A percentile compares a stretch with the other conserved stretches of the same genome.
These are phyloP conservation scores for Fusarium succisae DNA, from an alignment of 2,329 filamentous ascomycete species.

Conservation along the genomic window DNA sequence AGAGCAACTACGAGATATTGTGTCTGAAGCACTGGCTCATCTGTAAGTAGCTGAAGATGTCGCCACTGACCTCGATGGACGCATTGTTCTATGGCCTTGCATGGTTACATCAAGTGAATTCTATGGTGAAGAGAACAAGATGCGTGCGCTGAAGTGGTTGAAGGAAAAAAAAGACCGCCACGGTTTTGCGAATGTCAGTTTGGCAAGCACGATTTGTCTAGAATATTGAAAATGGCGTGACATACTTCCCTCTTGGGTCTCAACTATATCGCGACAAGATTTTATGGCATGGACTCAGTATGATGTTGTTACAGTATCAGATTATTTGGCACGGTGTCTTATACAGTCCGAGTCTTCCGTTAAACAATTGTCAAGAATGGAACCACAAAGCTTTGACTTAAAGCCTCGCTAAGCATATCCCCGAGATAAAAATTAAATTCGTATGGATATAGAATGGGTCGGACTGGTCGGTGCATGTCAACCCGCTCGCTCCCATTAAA, in stretches of 20 bases:
- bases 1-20: background rate
- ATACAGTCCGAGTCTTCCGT: fast-evolving
- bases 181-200: background rate
- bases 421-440: fast-evolving
- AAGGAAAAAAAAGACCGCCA: background rate
- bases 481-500: background rate
- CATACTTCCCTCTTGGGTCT: fast-evolving
- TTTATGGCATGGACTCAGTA: background rate
- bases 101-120: background rate
- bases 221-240: background rate
- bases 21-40: background rate
- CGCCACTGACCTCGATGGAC: background rate
- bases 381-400: fast-evolving
- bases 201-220: background rate
- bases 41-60: background rate
- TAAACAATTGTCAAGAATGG: fast-evolving
- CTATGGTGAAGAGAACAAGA: background rate
- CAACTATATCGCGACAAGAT: background rate
- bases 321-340: fast-evolving
- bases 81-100: background rate
- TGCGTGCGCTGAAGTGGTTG: background rate
- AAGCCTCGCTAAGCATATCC: fast-evolving
- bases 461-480: background rate
- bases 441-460: fast-evolving
- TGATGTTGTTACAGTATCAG: background rate